phyloP scores from a whole-genome alignment of 2,329 filamentous ascomycete species.

The Exserohilum rostratum region DNA sequence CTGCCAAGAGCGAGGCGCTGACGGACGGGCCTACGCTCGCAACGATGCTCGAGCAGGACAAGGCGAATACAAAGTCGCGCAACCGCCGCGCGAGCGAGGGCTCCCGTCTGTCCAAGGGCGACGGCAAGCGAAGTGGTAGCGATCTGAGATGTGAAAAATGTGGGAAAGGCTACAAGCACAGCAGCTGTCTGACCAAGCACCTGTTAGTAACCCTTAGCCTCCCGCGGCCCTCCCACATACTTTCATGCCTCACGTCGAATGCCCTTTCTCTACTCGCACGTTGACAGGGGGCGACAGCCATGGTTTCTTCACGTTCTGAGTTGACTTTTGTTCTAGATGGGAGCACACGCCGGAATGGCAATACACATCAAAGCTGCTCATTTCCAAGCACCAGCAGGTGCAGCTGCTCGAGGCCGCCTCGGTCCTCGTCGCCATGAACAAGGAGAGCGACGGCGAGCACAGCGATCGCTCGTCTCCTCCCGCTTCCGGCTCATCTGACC shows the following conservation, averaged over 20 bases:
- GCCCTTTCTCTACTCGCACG: slow-evolving; percentile 36
- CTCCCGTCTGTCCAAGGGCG: slow-evolving; percentile 78
- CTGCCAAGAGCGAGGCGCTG: slow-evolving; percentile 62
- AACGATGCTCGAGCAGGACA: slow-evolving; percentile 52
- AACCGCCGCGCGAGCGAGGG: slow-evolving; percentile 80
- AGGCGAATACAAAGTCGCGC: slow-evolving; percentile 59
- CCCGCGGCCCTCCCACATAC: slow-evolving; percentile 49
- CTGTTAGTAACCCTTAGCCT: slow-evolving; percentile 81
- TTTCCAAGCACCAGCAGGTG: slow-evolving; percentile 99
- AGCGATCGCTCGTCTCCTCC: slow-evolving; percentile 86
- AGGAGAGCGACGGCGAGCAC: slow-evolving; percentile 64
- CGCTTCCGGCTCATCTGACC: slow-evolving; percentile 79
- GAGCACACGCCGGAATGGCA: slow-evolving; percentile 99
- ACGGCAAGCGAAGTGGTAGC: slow-evolving; percentile 77
- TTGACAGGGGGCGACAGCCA: slow-evolving; percentile 12
- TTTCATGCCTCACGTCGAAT: slow-evolving; percentile 50
- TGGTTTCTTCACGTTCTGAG: slow-evolving; percentile 28
- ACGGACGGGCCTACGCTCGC: slow-evolving; percentile 70
- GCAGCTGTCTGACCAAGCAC: slow-evolving; percentile 99
- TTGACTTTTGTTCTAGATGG: slow-evolving; percentile 72
- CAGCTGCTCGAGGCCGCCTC: slow-evolving; percentile 95
- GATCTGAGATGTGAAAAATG: slow-evolving; percentile 97
- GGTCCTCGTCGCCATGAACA: slow-evolving; percentile 91
- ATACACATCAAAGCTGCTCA: slow-evolving; percentile 93
- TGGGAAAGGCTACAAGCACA: slow-evolving; percentile 99